phyloP scores from a whole-genome alignment of 73 alveolate species.

The Stentor roeselii region DNA sequence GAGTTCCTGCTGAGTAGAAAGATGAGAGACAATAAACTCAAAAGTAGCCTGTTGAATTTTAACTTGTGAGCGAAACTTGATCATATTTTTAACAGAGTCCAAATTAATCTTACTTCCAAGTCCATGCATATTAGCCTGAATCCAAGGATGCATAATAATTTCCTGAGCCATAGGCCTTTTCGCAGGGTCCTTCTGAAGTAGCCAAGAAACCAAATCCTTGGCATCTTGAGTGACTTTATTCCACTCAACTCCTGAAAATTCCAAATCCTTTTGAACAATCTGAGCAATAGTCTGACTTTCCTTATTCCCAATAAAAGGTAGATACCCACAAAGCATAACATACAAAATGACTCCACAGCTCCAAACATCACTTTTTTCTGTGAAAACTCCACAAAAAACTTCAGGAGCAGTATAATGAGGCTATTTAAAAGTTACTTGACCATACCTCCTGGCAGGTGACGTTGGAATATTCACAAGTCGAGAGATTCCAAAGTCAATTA shows the following conservation, averaged over 20 bases:
- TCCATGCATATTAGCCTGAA: background rate
- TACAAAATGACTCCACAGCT: constrained; percentile 75
- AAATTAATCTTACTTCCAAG: constrained; percentile 20
- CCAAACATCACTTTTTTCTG: constrained; percentile 79
- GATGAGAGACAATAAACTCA: constrained; percentile 30
- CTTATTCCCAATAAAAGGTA: constrained; percentile 77
- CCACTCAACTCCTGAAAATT: constrained; percentile 38
- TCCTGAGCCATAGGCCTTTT: constrained; percentile 47
- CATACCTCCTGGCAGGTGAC: background rate
- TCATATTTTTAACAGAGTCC: constrained; percentile 19
- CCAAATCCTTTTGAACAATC: constrained; percentile 5
- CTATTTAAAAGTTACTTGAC: too few species aligned
- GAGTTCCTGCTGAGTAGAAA: constrained; percentile 21
- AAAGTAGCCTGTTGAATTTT: constrained; percentile 32
- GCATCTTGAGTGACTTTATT: constrained; percentile 43
- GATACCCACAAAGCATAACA: constrained; percentile 75
- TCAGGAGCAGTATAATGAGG: constrained; percentile 84
- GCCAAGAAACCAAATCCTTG: constrained; percentile 45
- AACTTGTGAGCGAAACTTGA: background rate
- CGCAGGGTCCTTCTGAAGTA: constrained; percentile 49
- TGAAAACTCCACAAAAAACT: constrained; percentile 60
- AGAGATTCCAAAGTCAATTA: background rate
- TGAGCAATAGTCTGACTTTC: constrained; percentile 40
- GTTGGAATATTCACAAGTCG: background rate
- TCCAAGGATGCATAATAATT: constrained; percentile 57